Base-by-base conservation (phyloP, 202 grass and related monocot genomes). In the Carex arenaria region DNA sequence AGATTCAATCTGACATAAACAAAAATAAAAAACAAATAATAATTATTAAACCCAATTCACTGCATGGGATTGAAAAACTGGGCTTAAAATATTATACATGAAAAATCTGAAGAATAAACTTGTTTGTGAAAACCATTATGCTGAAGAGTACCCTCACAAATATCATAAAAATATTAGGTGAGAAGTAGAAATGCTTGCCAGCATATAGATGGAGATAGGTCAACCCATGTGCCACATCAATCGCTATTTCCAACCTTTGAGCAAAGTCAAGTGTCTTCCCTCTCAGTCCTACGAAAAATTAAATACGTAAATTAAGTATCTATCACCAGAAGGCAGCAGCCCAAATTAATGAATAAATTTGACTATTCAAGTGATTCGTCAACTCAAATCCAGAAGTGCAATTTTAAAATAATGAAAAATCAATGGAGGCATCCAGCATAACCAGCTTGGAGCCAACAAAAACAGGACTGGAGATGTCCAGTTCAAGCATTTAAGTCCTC, bases 191-290 rank as follows among this genome's bases (percentile, higher is more conserved):
- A 91, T 15, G 30, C 67, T 38, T 88, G 91, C 96, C 96, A 89
- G 96, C 93, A 91, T 99, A 99, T 52, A 96, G 60, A 93, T 99
- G 96, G 74, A 99, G 87, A 90, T 99, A 99, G 85, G 96, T 99
- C 74, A 99, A 92, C 71, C 96, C 96, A 74, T 99, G 96, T 43
- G 96, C 96, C 87, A 99, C 84, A 87, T 92, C 93, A 85, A 99
- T 96, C 54, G 96, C 96, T 91, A 99, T 96, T 92, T 94, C 93
- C 81, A 99, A 87, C 85, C 96, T 88, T 85, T 99, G 96, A 81
- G 75, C 80, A 72, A 99, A 99, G 78, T 90, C 53, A 84, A 99
- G 84, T 67, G 91, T 74, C 62, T 85, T 76, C 38, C 91, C 89
- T 88, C 64, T 88, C 17, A 89, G 64, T 88, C 91, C 96, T 99